phyloP scores from a whole-genome alignment of 495 filamentous ascomycete species.

The Tuber umbilicatum region DNA sequence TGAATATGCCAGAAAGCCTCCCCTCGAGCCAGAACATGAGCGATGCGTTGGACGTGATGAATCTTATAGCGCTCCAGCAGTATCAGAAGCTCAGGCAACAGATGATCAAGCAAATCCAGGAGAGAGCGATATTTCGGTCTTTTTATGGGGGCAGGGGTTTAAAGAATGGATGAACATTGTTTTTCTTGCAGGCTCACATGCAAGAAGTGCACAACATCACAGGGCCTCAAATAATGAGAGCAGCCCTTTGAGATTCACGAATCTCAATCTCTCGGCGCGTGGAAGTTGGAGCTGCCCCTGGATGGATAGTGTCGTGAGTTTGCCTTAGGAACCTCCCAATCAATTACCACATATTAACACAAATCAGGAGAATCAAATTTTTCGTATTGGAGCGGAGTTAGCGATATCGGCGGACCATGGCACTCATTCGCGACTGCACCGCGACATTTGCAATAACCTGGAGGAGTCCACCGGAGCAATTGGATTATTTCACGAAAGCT shows the following conservation, averaged over 20 bases:
- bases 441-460: neutral
- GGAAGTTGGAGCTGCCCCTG: neutral
- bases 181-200: neutral
- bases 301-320: neutral
- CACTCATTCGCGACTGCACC: neutral
- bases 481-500: neutral
- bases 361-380: neutral
- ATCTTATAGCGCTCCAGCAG: neutral
- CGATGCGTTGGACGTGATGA: neutral
- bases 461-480: neutral
- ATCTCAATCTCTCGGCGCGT: neutral
- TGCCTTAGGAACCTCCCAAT: neutral
- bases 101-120: neutral
- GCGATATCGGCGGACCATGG: neutral
- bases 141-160: slow-evolving; percentile 1
- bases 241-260: neutral
- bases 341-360: neutral
- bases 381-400: neutral
- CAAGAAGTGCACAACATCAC: neutral
- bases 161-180: neutral
- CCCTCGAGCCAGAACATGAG: neutral
- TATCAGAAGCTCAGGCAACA: neutral
- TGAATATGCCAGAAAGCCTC: neutral
- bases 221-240: neutral
- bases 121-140: neutral